Conservation (phyloP, 2,329 filamentous ascomycete species). For the Xylariaceae sp. region DNA sequence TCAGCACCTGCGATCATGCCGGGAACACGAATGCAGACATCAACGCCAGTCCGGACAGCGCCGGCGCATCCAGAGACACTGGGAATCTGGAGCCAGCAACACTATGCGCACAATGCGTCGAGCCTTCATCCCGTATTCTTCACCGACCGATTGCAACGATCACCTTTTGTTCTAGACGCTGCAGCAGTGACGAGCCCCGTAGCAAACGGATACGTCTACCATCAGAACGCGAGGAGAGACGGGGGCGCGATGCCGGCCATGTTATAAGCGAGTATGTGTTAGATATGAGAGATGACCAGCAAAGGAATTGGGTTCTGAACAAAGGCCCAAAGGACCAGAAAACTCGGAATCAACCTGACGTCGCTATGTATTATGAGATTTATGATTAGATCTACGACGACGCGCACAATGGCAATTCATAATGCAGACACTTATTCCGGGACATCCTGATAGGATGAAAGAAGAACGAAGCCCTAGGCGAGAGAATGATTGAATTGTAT, state of each 20-base stretch:
- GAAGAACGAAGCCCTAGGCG: too few species aligned
- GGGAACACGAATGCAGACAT: too few species aligned
- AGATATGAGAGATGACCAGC: too few species aligned
- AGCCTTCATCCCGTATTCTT: conserved; percentile 73
- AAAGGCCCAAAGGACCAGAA: too few species aligned
- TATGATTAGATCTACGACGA: too few species aligned
- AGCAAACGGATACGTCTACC: conserved; percentile 58
- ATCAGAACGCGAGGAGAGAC: conserved; percentile 34
- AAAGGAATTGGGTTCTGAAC: too few species aligned
- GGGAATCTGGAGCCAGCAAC: conserved; percentile 6
- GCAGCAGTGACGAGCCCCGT: conserved; percentile 42
- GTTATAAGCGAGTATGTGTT: conserved; percentile 27
- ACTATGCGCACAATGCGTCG: conserved; percentile 41
- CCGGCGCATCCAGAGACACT: conserved; percentile 3
- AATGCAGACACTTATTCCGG: not conserved
- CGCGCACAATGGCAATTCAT: too few species aligned
- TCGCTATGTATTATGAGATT: too few species aligned
- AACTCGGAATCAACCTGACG: too few species aligned
- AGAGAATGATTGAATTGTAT: conserved; percentile 6
- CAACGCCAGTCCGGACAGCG: conserved; percentile 7
- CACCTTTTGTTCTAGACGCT: conserved; percentile 35
- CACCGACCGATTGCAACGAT: conserved; percentile 56
- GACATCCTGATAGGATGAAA: not conserved
- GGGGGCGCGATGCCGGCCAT: conserved; percentile 27
- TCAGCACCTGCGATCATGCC: not conserved